Percentiles rank a stretch among this genome's conserved stretches.
These are phyloP conservation scores for Aspergillus bombycis DNA, from an alignment of 2,329 filamentous ascomycete species.

Conservation along the genomic window DNA sequence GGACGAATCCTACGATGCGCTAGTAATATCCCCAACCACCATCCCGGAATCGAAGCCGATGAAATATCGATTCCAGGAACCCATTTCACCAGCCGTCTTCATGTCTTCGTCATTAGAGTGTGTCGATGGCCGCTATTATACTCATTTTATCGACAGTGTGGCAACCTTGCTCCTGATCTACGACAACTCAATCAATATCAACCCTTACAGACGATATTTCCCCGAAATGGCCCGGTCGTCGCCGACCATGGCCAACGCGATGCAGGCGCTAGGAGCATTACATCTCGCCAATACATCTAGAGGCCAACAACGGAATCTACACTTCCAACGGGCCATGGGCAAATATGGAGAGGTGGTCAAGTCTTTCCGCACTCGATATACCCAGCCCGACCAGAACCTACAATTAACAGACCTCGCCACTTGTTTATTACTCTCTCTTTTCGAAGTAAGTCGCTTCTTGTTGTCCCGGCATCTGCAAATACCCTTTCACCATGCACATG, in stretches of 20 bases:
- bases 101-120: slow-evolving; percentile 26
- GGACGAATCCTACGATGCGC: slow-evolving; percentile 19
- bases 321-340: slow-evolving; percentile 43
- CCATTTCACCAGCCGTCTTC: slow-evolving; percentile 23
- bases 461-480: not conserved
- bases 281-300: slow-evolving; percentile 44
- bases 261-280: slow-evolving; percentile 45
- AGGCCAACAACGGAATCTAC: slow-evolving; percentile 34
- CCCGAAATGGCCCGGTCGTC: slow-evolving; percentile 38
- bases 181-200: slow-evolving; percentile 40
- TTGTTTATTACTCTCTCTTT: slow-evolving; percentile 38
- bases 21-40: slow-evolving; percentile 32
- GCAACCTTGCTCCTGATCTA: slow-evolving; percentile 40
- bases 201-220: slow-evolving; percentile 40
- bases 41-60: slow-evolving; percentile 20
- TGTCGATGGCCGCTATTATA: slow-evolving; percentile 38
- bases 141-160: slow-evolving; percentile 39
- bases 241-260: slow-evolving; percentile 40
- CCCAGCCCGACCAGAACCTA: slow-evolving; percentile 26
- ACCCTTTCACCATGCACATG: not conserved
- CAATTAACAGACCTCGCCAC: slow-evolving; percentile 38
- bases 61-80: slow-evolving; percentile 32
- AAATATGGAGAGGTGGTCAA: slow-evolving; percentile 43
- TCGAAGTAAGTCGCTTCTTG: slow-evolving; percentile 32
- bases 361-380: slow-evolving; percentile 33